Evolutionary conservation across 1,284 basidiomycete species (phyloP).

Genomic region (Calocybe gambosa): DNA sequence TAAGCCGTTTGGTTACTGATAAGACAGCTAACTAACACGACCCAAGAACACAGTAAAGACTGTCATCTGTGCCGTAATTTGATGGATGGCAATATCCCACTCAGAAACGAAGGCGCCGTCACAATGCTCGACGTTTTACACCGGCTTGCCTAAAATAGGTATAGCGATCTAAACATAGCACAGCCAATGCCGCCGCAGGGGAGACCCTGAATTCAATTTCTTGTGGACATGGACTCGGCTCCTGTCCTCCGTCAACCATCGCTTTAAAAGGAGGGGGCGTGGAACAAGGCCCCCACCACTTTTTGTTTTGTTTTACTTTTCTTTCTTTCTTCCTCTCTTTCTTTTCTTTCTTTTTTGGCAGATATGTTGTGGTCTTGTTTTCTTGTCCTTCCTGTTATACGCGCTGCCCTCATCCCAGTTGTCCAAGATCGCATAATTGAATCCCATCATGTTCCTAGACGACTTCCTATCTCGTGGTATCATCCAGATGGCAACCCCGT

Average conservation of each 20-base stretch:
- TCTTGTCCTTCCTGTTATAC: constrained; percentile 28
- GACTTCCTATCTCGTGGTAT: constrained; percentile 48
- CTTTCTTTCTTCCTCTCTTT: background rate
- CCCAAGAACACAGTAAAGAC: background rate
- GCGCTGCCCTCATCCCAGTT: constrained; percentile 29
- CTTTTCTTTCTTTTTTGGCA: background rate
- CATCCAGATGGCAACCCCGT: constrained; percentile 51
- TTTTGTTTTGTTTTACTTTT: background rate
- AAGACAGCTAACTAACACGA: too few species aligned
- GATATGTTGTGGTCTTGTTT: constrained; percentile 15
- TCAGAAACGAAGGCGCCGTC: constrained; percentile 2
- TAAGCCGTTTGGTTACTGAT: background rate
- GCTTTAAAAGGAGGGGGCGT: background rate
- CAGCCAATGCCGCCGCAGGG: background rate
- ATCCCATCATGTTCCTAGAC: constrained; percentile 22
- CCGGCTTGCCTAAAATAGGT: too few species aligned
- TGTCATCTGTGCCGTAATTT: background rate
- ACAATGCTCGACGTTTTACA: background rate
- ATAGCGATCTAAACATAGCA: background rate
- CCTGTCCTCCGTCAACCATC: background rate
- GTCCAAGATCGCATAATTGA: constrained; percentile 23
- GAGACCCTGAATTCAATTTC: background rate
- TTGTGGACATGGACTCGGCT: background rate
- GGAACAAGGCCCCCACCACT: background rate
- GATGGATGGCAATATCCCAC: background rate